Evolutionary conservation across 495 filamentous ascomycete species (phyloP), one percentile per base, ranked within the genome.

Genomic region (Cetradonia linearis): DNA sequence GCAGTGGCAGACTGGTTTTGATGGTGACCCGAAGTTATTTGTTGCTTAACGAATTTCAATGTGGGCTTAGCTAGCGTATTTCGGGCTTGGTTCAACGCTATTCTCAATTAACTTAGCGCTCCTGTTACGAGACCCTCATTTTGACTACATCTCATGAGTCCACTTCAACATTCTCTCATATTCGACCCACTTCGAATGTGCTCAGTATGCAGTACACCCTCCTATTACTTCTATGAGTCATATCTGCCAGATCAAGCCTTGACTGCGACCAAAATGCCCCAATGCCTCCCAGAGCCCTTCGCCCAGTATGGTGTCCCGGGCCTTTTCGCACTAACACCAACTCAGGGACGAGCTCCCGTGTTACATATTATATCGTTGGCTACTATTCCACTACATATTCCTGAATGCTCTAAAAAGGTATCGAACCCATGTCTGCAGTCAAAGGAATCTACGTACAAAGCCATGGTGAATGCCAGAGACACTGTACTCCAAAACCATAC

Each of bases 21-120:
- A 16, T 37, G 49, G 28, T 64, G 27, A 23, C 47, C n/a, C 16
- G 20, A 23, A 14, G 16, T 30, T 34, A 48, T 27, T 42, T 16
- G 27, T 37, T 42, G 23, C 40, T 27, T 47, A 42, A 18, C 28
- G 57, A 38, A 58, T 58, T 31, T 47, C 42, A 53, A 38, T 62
- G 55, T 57, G 59, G 33, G 49, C 28, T 3, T 28, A 31, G 31
- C 61, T 63, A 63, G 49, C 9, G 13, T 14, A 4, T 25, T 59
- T 47, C 30, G 48, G 55, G 47, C 49, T 58, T 34, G 38, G n/a
- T 30, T n/a, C n/a, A 9, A 44, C 25, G 27, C 47, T 60, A 56
- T 27, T 25, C 54, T 60, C 58, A 33, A 30, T 34, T 1, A 18
- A 23, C 7, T 44, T 52, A 49, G 36, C 36, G 36, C 18, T 14